Evolutionary conservation across 2,329 filamentous ascomycete species (phyloP).

Genomic region (Xylariaceae sp.): DNA sequence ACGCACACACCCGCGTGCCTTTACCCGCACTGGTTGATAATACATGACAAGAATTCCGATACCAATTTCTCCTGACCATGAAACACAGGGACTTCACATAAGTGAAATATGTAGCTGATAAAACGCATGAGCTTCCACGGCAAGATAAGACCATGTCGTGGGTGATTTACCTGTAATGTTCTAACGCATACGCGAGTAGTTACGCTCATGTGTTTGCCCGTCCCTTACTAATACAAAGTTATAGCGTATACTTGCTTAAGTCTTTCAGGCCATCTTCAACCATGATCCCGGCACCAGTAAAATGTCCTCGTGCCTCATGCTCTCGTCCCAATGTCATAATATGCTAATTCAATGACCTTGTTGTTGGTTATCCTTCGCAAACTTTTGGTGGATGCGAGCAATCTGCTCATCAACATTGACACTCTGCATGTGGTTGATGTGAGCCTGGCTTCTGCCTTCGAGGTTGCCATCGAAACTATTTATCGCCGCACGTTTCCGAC

Average conservation of each 20-base stretch:
- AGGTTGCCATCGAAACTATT: constrained; percentile 70
- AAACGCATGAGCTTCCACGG: constrained; percentile 36
- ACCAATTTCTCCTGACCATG: constrained; percentile 3
- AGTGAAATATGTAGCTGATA: constrained; percentile 25
- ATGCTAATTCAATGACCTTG: constrained; percentile 3
- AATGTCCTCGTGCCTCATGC: background rate
- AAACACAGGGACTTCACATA: constrained; percentile 3
- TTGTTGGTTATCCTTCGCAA: constrained; percentile 49
- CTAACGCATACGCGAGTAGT: constrained; percentile 8
- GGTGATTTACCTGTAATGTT: constrained; percentile 39
- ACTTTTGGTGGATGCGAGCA: constrained; percentile 65
- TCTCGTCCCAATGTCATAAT: background rate
- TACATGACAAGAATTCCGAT: background rate
- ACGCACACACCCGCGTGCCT: background rate
- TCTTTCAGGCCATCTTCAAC: background rate
- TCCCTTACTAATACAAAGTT: constrained; percentile 5
- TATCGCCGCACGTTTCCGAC: constrained; percentile 77
- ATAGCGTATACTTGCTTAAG: background rate
- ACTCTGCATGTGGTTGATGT: constrained; percentile 65
- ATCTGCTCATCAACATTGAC: constrained; percentile 90
- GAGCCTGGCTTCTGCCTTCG: constrained; percentile 61
- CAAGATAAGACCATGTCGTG: constrained; percentile 32
- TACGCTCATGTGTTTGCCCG: background rate
- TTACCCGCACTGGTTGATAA: background rate
- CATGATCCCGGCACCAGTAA: background rate